Evolutionary conservation across 768 basidiomycete genomes (phyloP), one percentile per base, ranked within the genome.

Genomic region (Coprinopsis cinerea): DNA sequence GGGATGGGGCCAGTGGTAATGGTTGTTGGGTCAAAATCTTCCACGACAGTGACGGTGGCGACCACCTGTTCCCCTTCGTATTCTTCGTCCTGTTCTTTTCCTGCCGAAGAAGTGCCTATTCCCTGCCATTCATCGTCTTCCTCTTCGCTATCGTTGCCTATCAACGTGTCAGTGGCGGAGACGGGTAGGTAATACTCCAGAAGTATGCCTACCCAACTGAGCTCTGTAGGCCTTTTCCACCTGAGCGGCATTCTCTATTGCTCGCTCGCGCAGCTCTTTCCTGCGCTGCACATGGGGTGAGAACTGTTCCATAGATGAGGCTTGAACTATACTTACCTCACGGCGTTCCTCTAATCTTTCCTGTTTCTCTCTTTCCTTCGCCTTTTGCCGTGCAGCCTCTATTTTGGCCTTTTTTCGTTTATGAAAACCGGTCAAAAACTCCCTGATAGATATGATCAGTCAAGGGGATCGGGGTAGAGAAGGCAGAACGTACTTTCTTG

Each of bases 341-440:
- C 85, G 76, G 50, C 92, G 73, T n/a, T 78, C 65, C 57, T 91
- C 84, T 18, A 82, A 69, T 58, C 84, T 77, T 47, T 84, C 83
- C 59, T 82, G 77, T 62, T 88, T 90, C 59, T 91, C 86, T 55
- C 84, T 72, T 59, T 90, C 82, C 53, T 77, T 68, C 11, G 90
- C 89, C 64, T 79, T 85, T 56, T 81, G 76, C 58, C 79, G 81
- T 37, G 83, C 78, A 43, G 79, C 84, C 57, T 94, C 89, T 55
- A 82, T 77, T 64, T 87, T 90, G 52, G 82, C 85, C 44, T 92
- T 67, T 67, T 95, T 96, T 58, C 93, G 82, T 67, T 94, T 94
- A 64, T 88, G 86, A 64, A 96, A 96, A 23, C 93, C 93, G 15
- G 92, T 94, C 62, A 96, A 70, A 67, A 88, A 96, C 52, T 94